Evolutionary conservation across 176 grass and related monocot species (phyloP).

Genomic region (Echinochloa phyllopogon): DNA sequence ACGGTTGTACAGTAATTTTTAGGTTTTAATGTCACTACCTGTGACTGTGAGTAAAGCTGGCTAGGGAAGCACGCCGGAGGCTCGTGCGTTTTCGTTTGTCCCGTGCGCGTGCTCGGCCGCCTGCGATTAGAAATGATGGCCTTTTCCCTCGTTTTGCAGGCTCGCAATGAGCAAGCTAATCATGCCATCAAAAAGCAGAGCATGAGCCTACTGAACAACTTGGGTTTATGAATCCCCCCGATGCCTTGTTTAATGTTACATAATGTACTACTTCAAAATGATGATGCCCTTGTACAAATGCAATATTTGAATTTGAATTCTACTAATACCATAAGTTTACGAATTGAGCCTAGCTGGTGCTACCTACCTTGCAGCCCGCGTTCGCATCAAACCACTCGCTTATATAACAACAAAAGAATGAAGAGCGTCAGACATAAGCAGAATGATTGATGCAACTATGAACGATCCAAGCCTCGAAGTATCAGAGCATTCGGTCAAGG

Average conservation of each 20-base stretch:
- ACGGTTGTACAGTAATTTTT: neutral
- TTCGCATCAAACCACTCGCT: neutral
- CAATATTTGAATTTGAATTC: neutral
- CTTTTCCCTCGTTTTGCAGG: constrained; percentile 15
- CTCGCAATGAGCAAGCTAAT: constrained; percentile 7
- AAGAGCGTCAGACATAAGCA: neutral
- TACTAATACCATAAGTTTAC: neutral
- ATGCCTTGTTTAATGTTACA: no score
- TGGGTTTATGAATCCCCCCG: neutral
- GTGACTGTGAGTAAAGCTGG: neutral
- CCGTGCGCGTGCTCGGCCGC: constrained; percentile 30
- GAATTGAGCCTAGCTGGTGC: neutral
- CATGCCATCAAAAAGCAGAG: constrained; percentile 39
- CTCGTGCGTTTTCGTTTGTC: constrained; percentile 49
- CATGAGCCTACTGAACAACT: neutral
- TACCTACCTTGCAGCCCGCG: neutral
- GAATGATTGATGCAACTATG: neutral
- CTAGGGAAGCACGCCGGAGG: constrained; percentile 38
- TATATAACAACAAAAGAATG: neutral
- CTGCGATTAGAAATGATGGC: constrained; percentile 27
- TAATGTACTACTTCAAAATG: neutral
- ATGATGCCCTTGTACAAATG: neutral
- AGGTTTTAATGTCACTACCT: neutral
- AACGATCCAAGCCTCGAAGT: neutral
- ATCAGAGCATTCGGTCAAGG: neutral